Percentiles rank a stretch among this genome's conserved stretches.
Evolutionary conservation across 306 rosid genomes (phyloP).

Genomic region (Castanea sativa): DNA sequence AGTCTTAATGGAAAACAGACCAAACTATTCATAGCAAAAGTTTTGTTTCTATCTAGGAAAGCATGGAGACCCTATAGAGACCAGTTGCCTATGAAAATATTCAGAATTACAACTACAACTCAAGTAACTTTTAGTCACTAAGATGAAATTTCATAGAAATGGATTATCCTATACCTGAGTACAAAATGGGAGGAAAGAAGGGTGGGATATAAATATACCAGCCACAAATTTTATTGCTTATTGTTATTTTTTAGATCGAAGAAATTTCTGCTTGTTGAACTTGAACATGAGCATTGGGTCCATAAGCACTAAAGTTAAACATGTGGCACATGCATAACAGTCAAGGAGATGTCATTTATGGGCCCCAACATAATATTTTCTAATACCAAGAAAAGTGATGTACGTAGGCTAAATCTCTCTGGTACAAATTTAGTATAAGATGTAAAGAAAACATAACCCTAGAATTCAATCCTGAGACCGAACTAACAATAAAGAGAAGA

Average conservation of each 20-base stretch:
- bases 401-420: conserved; percentile 1
- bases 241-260: conserved; percentile 18
- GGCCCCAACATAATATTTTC: background rate
- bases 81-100: conserved; percentile 27
- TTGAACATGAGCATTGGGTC: conserved; percentile 17
- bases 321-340: conserved; percentile 38
- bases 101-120: conserved; percentile 18
- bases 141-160: conserved; percentile 16
- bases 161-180: conserved; percentile 13
- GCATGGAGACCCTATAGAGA: conserved; percentile 31
- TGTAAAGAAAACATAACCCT: background rate
- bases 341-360: conserved; percentile 23
- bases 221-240: conserved; percentile 11
- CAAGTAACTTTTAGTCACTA: conserved; percentile 22
- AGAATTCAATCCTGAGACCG: conserved; percentile 1
- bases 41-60: conserved; percentile 26
- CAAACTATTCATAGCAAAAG: conserved; percentile 21
- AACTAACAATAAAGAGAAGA: conserved; percentile 14
- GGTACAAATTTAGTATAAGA: background rate
- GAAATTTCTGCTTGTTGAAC: conserved; percentile 29
- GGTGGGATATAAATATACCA: conserved; percentile 14
- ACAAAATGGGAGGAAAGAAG: conserved; percentile 19
- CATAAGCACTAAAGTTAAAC: conserved; percentile 27
- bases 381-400: conserved; percentile 13
- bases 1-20: conserved; percentile 3